Base-by-base conservation (phyloP, 2,329 filamentous ascomycete species). In the Venturia pyrina region DNA sequence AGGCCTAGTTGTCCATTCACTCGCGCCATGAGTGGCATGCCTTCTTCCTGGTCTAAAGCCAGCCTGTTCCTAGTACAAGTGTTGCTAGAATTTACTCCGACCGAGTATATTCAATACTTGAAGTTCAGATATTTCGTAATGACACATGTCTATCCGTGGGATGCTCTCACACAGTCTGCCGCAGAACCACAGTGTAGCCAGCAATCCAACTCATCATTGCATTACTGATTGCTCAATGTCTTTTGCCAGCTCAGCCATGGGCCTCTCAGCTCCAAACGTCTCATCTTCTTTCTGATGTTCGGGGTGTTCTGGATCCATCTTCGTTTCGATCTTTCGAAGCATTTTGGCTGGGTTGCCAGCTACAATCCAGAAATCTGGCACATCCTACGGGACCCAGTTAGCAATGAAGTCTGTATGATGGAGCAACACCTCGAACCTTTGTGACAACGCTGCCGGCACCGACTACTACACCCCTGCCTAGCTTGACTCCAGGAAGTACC, bases 401-500 rank as follows among this genome's bases (percentile, higher is more conserved):
- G 67, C 46, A 19, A 60, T 19, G 17, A 17, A 40, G 13, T 34
- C 53, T 60, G 17, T 37, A 21, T 60, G 1, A 19, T 19, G 61
- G 50, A 64, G 44, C 46, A 56, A 59, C 53, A 62, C 24, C 56
- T 62, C 70, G 62, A 68, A 82, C 82, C 78, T 88, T 95, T 1
- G 90, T 95, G 32, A 96, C 91, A 4, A 96, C 89, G 73, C 88
- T 91, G 0, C 89, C 90, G 1, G 92, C 91, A 0, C 90, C 92
- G 67, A 96, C 82, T 0, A 87, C 89, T 5, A 80, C 82, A 0
- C 91, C 91, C 65, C 83, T 81, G 0, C 92, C 91, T 69, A 96
- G 88, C 0, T 83, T 93, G 32, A 96, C 86, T 0, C 91, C 91
- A 0, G 90, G 86, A 56, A 93, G 78, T 21, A 96, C 84, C 1